Evolutionary conservation across 352 stramenopile genomes (phyloP), one percentile per base, ranked within the genome.

Genomic region (Pythium grandisporangium): DNA sequence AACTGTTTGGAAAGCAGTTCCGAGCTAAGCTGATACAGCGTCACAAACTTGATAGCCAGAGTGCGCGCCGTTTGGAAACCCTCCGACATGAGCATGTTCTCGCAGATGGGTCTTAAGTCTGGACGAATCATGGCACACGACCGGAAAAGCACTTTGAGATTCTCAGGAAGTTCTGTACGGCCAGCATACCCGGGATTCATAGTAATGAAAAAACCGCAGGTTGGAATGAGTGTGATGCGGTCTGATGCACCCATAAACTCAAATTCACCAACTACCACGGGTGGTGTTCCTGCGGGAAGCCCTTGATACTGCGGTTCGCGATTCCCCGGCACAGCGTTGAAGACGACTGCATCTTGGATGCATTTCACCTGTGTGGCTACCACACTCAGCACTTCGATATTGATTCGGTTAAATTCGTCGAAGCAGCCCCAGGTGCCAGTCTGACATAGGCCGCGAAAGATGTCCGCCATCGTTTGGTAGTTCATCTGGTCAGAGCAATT

Each of bases 131-230:
- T 96, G 59, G 62, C 93, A 51, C 62, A 98, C 55, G 77, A 92
- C 2, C 79, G 78, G 62, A 94, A 94, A n/a, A 96, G 63, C 48
- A 93, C 83, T 45, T 96, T 96, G 1, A 96, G 49, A 38, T 95
- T 96, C 39, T 93, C 83, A 5, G 83, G 82, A 5, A 96, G 65
- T 41, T 96, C 78, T 0, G 76, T 91, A 4, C 79, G 76, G 10
- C 77, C 90, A 10, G 85, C 84, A 42, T 97, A 97, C 6, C 90
- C 90, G 7, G 89, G 90, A 61, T 97, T 97, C 90, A 97, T 97
- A 7, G 90, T 97, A 48, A 97, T 97, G 57, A 96, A 97, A 59
- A 97, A 96, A 4, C 87, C 87, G 36, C 80, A 93, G 1, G 78
- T 94, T 10, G 80, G 80, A 29, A 93, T 92, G 22, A 93, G 46